Percentiles rank a stretch among this genome's conserved stretches.
phyloP scores from a whole-genome alignment of 331 rosid genomes.

The Dryas integrifolia region DNA sequence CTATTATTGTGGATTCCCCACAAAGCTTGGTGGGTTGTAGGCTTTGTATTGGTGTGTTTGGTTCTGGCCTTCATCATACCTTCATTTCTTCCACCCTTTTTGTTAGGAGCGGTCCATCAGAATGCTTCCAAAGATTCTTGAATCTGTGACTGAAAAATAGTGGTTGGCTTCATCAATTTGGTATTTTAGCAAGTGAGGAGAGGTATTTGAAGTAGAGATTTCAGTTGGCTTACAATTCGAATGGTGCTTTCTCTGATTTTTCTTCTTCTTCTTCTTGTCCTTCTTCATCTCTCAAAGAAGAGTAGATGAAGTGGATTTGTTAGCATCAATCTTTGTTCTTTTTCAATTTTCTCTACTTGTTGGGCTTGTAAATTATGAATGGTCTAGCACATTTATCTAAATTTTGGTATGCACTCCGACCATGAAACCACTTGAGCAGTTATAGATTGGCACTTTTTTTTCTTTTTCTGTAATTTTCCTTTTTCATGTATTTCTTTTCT shows the following conservation, averaged over 20 bases:
- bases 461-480: background rate
- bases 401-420: background rate
- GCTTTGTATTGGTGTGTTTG: slow-evolving; percentile 58
- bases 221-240: background rate
- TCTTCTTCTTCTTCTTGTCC: no score
- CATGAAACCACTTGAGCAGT: background rate
- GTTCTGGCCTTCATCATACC: slow-evolving; percentile 57
- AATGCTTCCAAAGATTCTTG: slow-evolving; percentile 50
- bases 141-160: slow-evolving; percentile 11
- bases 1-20: slow-evolving; percentile 70
- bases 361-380: background rate
- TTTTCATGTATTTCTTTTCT: background rate
- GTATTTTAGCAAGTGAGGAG: background rate
- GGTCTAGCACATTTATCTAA: background rate
- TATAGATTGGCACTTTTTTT: background rate
- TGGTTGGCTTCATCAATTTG: background rate
- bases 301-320: background rate
- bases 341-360: background rate
- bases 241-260: background rate
- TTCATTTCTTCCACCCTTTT: slow-evolving; percentile 50
- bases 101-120: slow-evolving; percentile 37
- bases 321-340: background rate
- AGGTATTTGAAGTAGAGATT: background rate
- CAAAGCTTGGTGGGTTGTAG: slow-evolving; percentile 75
- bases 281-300: background rate